Evolutionary conservation across 257 asterid species (phyloP), one percentile per base, ranked within the genome.

Genomic region (Nicotiana benthamiana): DNA sequence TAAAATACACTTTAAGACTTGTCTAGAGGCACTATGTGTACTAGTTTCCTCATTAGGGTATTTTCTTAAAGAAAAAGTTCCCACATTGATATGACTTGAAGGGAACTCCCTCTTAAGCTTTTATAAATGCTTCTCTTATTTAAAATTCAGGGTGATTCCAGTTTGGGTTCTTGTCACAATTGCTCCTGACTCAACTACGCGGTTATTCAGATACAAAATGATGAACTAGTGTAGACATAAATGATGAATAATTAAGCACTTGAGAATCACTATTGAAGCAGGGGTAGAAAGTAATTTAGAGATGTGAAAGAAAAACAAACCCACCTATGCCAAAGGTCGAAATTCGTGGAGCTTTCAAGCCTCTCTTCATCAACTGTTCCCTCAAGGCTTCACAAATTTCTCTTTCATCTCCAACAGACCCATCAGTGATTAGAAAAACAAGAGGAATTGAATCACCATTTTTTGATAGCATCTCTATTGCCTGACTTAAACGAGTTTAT

Each of bases 241-340:
- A 0, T 48, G 53, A 48, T 48, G 53, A 0, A 48, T 51, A 51
- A 57, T 9, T 57, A 20, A 60, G 30, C 30, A 60, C 65, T 67
- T n/a, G 75, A 67, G 52, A 40, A 68, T 40, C 6, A 11, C 32
- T 46, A 68, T 40, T 70, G 77, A 79, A 82, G 79, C 51, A 22
- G 81, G 22, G 5, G 36, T 76, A 64, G 20, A 40, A 15, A 1
- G 18, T 48, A 36, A 66, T 62, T 43, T 63, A 68, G 18, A 68
- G n/a, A 11, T 4, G 57, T 70, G 26, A 43, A 40, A 22, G 34
- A 22, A 22, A 43, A 22, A 74, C 13, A 82, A 84, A 75, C 87
- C 78, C 77, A 91, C 98, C 98, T 75, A 94, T 90, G 83, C 97
- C 98, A 81, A 94, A 90, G 3, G 98, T 94, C 88, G 92, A 86